Base-by-base conservation (phyloP, 1,284 basidiomycete genomes). In the Ustilago tritici region DNA sequence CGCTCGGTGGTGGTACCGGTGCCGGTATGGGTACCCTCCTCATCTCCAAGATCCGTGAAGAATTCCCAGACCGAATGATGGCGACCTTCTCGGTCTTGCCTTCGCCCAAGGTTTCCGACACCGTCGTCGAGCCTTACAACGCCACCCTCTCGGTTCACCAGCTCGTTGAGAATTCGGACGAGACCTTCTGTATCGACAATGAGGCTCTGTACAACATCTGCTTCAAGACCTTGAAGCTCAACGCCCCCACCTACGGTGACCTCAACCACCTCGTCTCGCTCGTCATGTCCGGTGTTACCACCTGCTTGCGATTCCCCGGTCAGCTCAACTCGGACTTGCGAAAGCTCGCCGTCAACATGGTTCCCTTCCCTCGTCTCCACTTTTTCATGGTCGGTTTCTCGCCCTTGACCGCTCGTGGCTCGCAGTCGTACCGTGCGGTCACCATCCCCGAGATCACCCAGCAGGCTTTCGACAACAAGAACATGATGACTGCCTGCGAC, bases 121-220 rank as follows among this genome's bases (percentile, higher is more conserved):
- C 95, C 1, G 92, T 98, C 62, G 94, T 98, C 41, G 95, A 98
- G 91, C 93, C 93, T 0, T 97, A 98, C 88, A 98, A 98, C 86
- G 91, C 94, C 3, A 89, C 95, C 57, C 90, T 98, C 14, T 94
- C 95, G 1, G 88, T 94, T 56, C 93, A 98, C 87, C 95, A 96
- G 88, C 90, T 98, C 23, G 90, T 96, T 15, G 95, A 98, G 70
- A 86, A 93, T 87, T 91, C 92, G 64, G 95, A 98, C 87, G 88
- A 96, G 72, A 93, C 93, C 4, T 91, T 96, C 81, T 94, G 93
- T 86, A 91, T 97, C 61, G 93, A 98, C 87, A 98, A 98, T 87
- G 95, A 98, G 87, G 95, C 95, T 5, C 88, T 97, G 89, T 95
- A 95, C 85, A 92, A 95, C 76, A 95, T 97, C 79, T 91, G 91